phyloP scores from a whole-genome alignment of 805 yeast species.

The Pichia ethanolica region DNA sequence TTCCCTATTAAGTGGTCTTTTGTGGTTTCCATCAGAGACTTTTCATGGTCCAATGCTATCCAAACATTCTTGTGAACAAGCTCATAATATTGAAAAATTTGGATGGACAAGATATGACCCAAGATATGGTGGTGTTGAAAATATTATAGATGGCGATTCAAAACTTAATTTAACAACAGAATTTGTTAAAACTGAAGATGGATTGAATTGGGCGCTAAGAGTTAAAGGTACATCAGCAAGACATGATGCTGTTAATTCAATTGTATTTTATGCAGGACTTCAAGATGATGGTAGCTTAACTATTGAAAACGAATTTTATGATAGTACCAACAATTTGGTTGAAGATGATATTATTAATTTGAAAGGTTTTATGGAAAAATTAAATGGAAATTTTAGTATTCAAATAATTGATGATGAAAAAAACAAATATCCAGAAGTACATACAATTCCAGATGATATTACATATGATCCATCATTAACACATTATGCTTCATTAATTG shows the following conservation, averaged over 20 bases:
- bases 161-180: constrained; percentile 59
- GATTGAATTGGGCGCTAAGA: constrained; percentile 68
- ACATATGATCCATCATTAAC: constrained; percentile 50
- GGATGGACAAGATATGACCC: constrained; percentile 91
- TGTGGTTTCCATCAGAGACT: constrained; percentile 76
- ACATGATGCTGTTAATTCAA: constrained; percentile 46
- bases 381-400: constrained; percentile 57
- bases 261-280: constrained; percentile 73
- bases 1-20: constrained; percentile 67
- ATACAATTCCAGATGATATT: constrained; percentile 23
- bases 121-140: constrained; percentile 76
- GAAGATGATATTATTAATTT: constrained; percentile 36
- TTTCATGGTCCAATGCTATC: constrained; percentile 45
- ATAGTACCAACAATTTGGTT: constrained; percentile 19
- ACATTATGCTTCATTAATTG: constrained; percentile 59
- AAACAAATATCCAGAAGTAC: constrained; percentile 35
- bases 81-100: constrained; percentile 61
- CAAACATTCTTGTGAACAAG: constrained; percentile 71
- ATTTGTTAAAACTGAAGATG: constrained; percentile 69
- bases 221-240: constrained; percentile 58
- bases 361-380: constrained; percentile 50
- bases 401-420: constrained; percentile 47
- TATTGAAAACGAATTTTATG: constrained; percentile 21
- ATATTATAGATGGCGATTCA: constrained; percentile 58
- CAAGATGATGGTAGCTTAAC: constrained; percentile 52